Percentiles rank a stretch among this genome's conserved stretches.
Conservation (phyloP, 768 basidiomycete genomes). For the Nevesoporus exiguus region DNA sequence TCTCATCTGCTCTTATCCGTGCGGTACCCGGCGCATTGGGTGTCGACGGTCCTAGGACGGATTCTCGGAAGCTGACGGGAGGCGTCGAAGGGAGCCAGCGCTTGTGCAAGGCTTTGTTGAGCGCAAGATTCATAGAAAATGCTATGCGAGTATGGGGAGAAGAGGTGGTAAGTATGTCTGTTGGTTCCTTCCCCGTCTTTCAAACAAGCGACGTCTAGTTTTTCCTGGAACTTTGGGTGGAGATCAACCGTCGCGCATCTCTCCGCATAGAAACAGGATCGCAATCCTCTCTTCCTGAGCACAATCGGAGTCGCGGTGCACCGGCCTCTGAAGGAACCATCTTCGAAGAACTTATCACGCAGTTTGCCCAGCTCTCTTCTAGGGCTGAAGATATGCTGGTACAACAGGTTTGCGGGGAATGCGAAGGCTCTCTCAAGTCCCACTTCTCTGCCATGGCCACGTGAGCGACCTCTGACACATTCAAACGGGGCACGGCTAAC, state of each 20-base stretch:
- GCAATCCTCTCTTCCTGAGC: conserved; percentile 50
- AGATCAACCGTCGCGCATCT: conserved; percentile 60
- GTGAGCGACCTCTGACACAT: conserved; percentile 29
- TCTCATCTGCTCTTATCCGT: conserved; percentile 83
- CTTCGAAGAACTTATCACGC: conserved; percentile 71
- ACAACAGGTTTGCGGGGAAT: conserved; percentile 77
- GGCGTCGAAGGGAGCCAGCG: conserved; percentile 83
- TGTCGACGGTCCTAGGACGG: conserved; percentile 41
- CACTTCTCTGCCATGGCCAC: conserved; percentile 59
- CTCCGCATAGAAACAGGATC: conserved; percentile 54
- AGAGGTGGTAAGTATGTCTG: conserved; percentile 62
- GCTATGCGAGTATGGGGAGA: conserved; percentile 85
- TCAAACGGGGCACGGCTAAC: background rate
- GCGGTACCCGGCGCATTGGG: conserved; percentile 90
- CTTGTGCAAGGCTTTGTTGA: conserved; percentile 82
- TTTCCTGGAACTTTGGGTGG: conserved; percentile 87
- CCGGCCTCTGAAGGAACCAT: conserved; percentile 59
- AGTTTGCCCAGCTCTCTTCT: conserved; percentile 55
- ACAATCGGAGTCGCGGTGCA: conserved; percentile 21
- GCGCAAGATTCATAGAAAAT: conserved; percentile 66
- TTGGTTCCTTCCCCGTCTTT: background rate
- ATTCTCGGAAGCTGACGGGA: conserved; percentile 65
- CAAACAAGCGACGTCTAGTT: conserved; percentile 49
- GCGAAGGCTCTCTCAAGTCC: conserved; percentile 67
- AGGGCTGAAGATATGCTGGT: conserved; percentile 90